A percentile compares a stretch with the other conserved stretches of the same genome.
phyloP scores from a whole-genome alignment of 805 yeast genomes.

The Candida nemodendra region DNA sequence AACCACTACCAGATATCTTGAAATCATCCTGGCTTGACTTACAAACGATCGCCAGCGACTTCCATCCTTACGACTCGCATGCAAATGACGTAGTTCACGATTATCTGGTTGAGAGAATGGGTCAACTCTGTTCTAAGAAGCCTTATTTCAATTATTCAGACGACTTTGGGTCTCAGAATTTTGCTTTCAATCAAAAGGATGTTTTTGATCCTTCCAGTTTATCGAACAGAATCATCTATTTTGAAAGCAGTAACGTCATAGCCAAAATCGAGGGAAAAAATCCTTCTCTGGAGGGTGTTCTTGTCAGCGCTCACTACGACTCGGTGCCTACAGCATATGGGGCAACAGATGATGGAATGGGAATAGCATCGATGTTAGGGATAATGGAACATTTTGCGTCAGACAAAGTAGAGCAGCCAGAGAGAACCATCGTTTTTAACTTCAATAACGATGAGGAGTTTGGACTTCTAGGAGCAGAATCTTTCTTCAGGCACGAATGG shows the following conservation, averaged over 20 bases:
- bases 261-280: conserved; percentile 71
- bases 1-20: conserved; percentile 36
- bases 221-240: conserved; percentile 58
- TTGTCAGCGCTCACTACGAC: conserved; percentile 85
- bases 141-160: conserved; percentile 38
- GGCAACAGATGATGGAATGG: conserved; percentile 91
- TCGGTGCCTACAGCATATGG: conserved; percentile 86
- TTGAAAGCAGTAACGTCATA: conserved; percentile 77
- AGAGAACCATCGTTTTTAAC: conserved; percentile 73
- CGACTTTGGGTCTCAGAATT: conserved; percentile 38
- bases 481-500: conserved; percentile 76
- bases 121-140: conserved; percentile 29
- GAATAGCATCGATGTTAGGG: conserved; percentile 78
- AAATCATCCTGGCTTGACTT: conserved; percentile 66
- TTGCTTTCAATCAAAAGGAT: conserved; percentile 48
- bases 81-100: conserved; percentile 78
- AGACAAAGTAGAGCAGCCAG: conserved; percentile 46
- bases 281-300: conserved; percentile 57
- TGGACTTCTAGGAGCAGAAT: conserved; percentile 78
- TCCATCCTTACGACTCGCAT: conserved; percentile 78
- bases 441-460: conserved; percentile 90
- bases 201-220: conserved; percentile 44
- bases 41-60: conserved; percentile 60
- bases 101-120: conserved; percentile 49
- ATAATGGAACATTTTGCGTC: conserved; percentile 50